phyloP scores from a whole-genome alignment of 2,329 filamentous ascomycete genomes.

The Zalaria obscura region DNA sequence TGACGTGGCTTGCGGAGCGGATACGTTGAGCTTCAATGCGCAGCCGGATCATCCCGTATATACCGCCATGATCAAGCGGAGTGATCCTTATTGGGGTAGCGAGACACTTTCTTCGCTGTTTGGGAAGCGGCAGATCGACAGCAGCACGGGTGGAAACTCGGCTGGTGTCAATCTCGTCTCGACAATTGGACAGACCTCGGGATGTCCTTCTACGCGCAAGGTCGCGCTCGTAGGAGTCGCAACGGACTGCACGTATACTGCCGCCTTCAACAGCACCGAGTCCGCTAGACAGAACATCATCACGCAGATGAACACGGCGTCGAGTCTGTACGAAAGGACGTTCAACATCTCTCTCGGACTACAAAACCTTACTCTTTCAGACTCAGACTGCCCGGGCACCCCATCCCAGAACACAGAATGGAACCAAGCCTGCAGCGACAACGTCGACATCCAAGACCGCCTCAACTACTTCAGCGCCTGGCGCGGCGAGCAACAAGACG shows the following conservation, averaged over 20 bases:
- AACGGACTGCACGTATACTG: constrained; percentile 81
- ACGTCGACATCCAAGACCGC: constrained; percentile 55
- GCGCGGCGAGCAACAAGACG: constrained; percentile 64
- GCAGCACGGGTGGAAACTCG: constrained; percentile 56
- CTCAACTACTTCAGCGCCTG: constrained; percentile 80
- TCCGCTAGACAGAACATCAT: constrained; percentile 66
- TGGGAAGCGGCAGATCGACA: constrained; percentile 53
- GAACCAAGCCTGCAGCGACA: constrained; percentile 61
- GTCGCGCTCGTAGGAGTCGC: constrained; percentile 86
- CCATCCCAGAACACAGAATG: constrained; percentile 56
- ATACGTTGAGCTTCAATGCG: constrained; percentile 68
- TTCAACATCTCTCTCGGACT: constrained; percentile 94
- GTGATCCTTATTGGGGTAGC: constrained; percentile 42
- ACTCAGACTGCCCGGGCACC: constrained; percentile 58
- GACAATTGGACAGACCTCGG: constrained; percentile 68
- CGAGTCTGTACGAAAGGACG: constrained; percentile 71
- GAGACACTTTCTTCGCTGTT: constrained; percentile 54
- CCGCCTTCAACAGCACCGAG: constrained; percentile 50
- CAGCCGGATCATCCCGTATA: constrained; percentile 55
- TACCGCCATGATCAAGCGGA: constrained; percentile 35
- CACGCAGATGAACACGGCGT: constrained; percentile 70
- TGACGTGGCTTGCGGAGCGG: constrained; percentile 49
- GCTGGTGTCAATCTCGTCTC: constrained; percentile 64
- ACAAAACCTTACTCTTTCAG: constrained; percentile 67
- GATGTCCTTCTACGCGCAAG: constrained; percentile 79